Evolutionary conservation across 768 basidiomycete species (phyloP), one percentile per base, ranked within the genome.

Genomic region (Lentinus tigrinus): DNA sequence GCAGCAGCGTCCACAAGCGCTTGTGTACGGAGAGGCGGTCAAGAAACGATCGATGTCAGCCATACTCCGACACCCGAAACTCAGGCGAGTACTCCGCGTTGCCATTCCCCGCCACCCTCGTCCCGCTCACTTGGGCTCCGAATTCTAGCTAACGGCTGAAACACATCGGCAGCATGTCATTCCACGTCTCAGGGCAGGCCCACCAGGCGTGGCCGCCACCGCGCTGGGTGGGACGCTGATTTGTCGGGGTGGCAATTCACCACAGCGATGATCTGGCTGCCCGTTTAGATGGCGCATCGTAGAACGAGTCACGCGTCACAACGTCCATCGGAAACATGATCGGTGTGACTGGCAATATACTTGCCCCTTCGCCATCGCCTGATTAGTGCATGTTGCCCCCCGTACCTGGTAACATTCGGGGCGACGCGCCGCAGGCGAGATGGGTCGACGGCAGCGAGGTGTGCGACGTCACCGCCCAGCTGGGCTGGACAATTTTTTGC

Each of bases 241-340:
- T 52, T 57, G 60, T 52, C 55, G 60, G 60, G 60, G 60, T 61
- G 55, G 60, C 56, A 61, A 61, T 61, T 57, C 54, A 57, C 51
- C 40, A 52, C 55, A 57, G 55, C 58, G 60, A 54, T 61, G 60
- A 61, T 57, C 54, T 56, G 44, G 27, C 24, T 16, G 27, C 52
- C 47, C 52, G 47, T 49, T 49, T 37, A 37, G 52, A 44, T 37
- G 46, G 38, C 42, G 58, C 58, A 49, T 47, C 51, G 57, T 47
- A 62, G 56, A 62, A 55, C 50, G 54, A 53, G 64, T 65, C 64
- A 65, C 61, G 53, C 31, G 60, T 64, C 63, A 64, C 63, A 56
- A 54, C 42, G 31, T 47, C 54, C 13, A 52, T 38, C 63, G 57
- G 56, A 63, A 63, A 63, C 58, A 47, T 56, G 58, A 60, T 60